These are phyloP conservation scores for Lepidium sativum DNA, from an alignment of 345 rosid species.

Conservation along the genomic window DNA sequence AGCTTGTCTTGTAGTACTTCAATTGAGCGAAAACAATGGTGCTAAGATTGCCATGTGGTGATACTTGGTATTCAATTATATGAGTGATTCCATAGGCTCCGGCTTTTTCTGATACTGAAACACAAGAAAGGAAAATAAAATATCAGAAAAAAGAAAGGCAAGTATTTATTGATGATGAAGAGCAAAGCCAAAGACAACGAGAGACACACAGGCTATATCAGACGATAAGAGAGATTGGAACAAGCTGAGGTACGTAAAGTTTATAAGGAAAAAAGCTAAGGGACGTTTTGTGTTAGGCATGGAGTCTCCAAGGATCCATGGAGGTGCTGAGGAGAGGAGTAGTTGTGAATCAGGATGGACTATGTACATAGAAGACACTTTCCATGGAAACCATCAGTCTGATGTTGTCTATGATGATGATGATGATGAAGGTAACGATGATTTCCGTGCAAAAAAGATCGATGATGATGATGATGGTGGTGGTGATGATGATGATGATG, in stretches of 20 bases:
- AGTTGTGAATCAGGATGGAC: conserved; percentile 68
- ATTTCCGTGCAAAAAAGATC: neutral
- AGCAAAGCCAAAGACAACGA: conserved; percentile 12
- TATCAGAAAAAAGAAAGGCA: neutral
- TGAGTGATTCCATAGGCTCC: conserved; percentile 24
- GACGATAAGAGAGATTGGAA: conserved; percentile 7
- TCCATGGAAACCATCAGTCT: conserved; percentile 24
- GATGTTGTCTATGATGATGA: conserved; percentile 15
- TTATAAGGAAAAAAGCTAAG: neutral
- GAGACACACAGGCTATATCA: conserved; percentile 21
- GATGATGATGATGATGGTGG: conserved; percentile 2
- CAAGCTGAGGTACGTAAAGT: conserved; percentile 17
- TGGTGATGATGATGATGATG: conserved; percentile 1
- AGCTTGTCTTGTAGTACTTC: conserved; percentile 38
- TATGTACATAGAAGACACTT: conserved; percentile 46
- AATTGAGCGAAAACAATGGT: conserved; percentile 34
- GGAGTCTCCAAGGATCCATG: conserved; percentile 43
- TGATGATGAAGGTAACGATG: conserved; percentile 14
- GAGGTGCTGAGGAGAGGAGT: conserved; percentile 33
- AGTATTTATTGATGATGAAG: conserved; percentile 25
- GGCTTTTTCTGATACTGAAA: conserved; percentile 17
- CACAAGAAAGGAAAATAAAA: conserved; percentile 9
- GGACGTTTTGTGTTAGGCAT: conserved; percentile 16
- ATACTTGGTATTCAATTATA: conserved; percentile 33
- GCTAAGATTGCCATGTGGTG: conserved; percentile 35